Percentiles rank a stretch among this genome's conserved stretches.
phyloP scores from a whole-genome alignment of 2,329 filamentous ascomycete species.

The Massarina eburnea region DNA sequence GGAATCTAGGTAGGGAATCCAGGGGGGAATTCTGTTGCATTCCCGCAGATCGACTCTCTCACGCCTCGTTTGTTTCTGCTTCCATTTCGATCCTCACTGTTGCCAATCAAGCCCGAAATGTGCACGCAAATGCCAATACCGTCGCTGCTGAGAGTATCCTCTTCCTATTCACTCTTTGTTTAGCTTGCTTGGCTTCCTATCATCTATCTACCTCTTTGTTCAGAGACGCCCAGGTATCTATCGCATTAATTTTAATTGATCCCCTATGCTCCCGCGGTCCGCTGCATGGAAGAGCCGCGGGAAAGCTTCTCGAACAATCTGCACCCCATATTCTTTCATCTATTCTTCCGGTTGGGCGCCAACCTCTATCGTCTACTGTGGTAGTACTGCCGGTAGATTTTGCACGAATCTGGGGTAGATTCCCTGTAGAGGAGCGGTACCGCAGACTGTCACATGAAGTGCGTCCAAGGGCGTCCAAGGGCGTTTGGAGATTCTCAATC shows the following conservation, averaged over 20 bases:
- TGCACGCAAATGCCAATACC: too few relatives aligned
- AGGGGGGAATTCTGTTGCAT: slow-evolving; percentile 12
- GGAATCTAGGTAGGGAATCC: slow-evolving; percentile 1
- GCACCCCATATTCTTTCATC: slow-evolving; percentile 35
- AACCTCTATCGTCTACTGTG: slow-evolving; percentile 24
- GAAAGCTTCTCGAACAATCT: slow-evolving; percentile 31
- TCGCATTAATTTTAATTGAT: too few relatives aligned
- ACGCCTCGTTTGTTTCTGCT: not conserved
- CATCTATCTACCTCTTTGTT: too few relatives aligned
- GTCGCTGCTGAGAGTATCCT: too few relatives aligned
- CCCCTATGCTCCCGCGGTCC: slow-evolving; percentile 16
- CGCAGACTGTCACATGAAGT: slow-evolving; percentile 22
- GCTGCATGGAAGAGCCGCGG: slow-evolving; percentile 20
- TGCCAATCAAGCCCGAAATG: too few relatives aligned
- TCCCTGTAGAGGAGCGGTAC: slow-evolving; percentile 23
- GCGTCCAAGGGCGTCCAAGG: slow-evolving; percentile 3
- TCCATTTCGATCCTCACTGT: slow-evolving; percentile 1
- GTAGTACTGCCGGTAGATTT: slow-evolving; percentile 33
- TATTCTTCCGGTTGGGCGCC: slow-evolving; percentile 26
- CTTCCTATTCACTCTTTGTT: too few relatives aligned
- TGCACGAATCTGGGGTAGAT: slow-evolving; percentile 35
- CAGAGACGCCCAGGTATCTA: too few relatives aligned
- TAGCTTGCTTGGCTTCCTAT: too few relatives aligned
- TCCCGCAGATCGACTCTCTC: not conserved
- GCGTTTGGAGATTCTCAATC: not conserved